Percentiles rank a stretch among this genome's conserved stretches.
Evolutionary conservation across 2,329 filamentous ascomycete species (phyloP).

Genomic region (Gremmenia infestans): DNA sequence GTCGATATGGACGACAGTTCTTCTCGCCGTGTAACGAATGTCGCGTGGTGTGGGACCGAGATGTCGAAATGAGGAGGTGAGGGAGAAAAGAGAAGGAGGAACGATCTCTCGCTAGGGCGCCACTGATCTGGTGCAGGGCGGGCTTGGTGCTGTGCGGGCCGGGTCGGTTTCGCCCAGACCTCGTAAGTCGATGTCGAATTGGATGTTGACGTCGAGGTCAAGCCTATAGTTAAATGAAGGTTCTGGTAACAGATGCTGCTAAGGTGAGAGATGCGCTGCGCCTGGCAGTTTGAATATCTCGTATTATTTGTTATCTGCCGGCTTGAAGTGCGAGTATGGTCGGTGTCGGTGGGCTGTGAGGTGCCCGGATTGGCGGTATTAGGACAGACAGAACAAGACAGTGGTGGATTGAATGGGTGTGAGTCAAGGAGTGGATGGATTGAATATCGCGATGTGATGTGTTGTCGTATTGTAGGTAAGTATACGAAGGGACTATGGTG

Average conservation of each 20-base stretch:
- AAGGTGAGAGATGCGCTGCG: not conserved
- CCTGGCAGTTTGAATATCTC: not conserved
- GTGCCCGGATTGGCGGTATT: not conserved
- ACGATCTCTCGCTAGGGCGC: not conserved
- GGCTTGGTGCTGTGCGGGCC: not conserved
- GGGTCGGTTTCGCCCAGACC: not conserved
- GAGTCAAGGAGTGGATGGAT: not conserved
- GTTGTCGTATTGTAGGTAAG: not conserved
- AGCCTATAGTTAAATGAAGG: not conserved
- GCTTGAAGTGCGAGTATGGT: not conserved
- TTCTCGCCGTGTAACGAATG: conserved; percentile 8
- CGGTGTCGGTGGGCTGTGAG: not conserved
- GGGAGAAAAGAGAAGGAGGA: not conserved
- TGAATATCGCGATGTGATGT: not conserved
- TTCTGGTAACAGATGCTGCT: not conserved
- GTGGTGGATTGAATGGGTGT: not conserved
- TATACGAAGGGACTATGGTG: too few species aligned
- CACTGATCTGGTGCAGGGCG: not conserved
- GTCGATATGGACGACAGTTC: not conserved
- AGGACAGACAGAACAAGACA: too few species aligned
- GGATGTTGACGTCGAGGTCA: not conserved
- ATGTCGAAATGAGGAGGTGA: conserved; percentile 1
- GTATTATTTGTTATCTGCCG: too few species aligned
- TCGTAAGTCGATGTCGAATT: not conserved
- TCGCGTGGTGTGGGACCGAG: not conserved